Evolutionary conservation across 257 asterid species (phyloP), one percentile per base, ranked within the genome.

Genomic region (Nicotiana otophora): DNA sequence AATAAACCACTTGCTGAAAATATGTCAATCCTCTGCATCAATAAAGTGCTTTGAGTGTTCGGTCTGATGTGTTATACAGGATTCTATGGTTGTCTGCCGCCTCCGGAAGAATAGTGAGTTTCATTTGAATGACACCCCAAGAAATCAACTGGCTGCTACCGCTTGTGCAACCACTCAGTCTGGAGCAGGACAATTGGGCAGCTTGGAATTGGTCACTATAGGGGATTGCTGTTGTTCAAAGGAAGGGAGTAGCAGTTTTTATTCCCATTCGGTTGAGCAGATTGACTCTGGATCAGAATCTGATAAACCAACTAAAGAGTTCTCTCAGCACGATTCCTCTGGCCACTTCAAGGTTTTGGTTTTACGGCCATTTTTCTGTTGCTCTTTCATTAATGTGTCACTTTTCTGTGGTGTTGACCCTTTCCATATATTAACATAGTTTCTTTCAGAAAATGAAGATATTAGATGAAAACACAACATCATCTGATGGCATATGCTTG

Each of bases 61-160:
- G 80, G 63, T 75, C 63, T 51, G 80, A 11, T 75, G 63, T 75
- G 80, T 28, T 26, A 28, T 67, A 46, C 82, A 95, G 99, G 98
- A 94, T 79, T 85, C 85, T 7, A 91, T 90, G 94, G 97, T 94
- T 19, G 89, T 96, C 17, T 96, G 99, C 78, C 96, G 99, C 58
- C 90, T 96, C 11, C 82, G 94, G 46, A 96, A 90, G 90, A 96
- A 94, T 83, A 85, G 57, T 0, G 97, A 94, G 5, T 92, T 94
- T 83, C 90, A 85, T 74, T 67, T 92, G 46, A 90, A 89, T 66
- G 92, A 85, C 31, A 81, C 80, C 5, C 76, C 83, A 7, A 81
- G 82, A 61, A 87, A 70, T 54, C 74, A 77, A 58, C 77, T 86
- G 16, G 70, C 75, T 14, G 79, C 51, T 19, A 86, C 84, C 34